phyloP scores from a whole-genome alignment of 2,329 filamentous ascomycete genomes.

The Chaetomium strumarium region DNA sequence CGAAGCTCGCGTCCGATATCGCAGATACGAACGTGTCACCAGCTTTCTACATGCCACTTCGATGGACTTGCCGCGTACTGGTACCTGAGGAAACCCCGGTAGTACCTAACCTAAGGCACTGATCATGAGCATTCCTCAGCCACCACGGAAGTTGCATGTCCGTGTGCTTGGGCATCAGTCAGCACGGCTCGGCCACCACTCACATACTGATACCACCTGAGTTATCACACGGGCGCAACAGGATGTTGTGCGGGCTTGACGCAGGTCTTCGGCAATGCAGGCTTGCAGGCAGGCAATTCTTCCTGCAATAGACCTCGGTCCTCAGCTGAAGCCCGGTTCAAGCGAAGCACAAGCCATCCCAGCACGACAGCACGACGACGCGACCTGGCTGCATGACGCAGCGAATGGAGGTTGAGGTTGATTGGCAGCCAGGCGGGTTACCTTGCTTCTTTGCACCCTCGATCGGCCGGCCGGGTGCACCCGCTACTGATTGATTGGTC shows the following conservation, averaged over 20 bases:
- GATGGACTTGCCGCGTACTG: too few species aligned
- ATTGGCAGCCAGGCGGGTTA: not conserved
- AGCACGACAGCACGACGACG: not conserved
- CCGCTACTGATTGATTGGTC: not conserved
- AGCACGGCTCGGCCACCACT: conserved; percentile 14
- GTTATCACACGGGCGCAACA: not conserved
- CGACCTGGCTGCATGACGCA: not conserved
- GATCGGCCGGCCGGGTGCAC: conserved; percentile 1
- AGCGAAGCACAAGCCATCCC: not conserved
- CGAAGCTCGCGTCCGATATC: too few species aligned
- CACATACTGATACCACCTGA: not conserved
- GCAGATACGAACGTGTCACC: too few species aligned
- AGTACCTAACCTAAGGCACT: too few species aligned
- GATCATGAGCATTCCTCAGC: not conserved
- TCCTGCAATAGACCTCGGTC: not conserved
- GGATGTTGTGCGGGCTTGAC: not conserved
- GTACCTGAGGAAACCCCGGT: too few species aligned
- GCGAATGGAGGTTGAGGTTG: not conserved
- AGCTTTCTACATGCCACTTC: too few species aligned
- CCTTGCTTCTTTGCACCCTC: not conserved
- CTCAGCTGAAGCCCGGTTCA: too few species aligned
- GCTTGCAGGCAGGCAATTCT: not conserved
- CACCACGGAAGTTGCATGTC: conserved; percentile 8
- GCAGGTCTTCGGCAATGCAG: not conserved
- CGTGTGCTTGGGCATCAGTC: conserved; percentile 1